Evolutionary conservation across 2,329 filamentous ascomycete genomes (phyloP).

Genomic region (Fusarium albosuccineum): DNA sequence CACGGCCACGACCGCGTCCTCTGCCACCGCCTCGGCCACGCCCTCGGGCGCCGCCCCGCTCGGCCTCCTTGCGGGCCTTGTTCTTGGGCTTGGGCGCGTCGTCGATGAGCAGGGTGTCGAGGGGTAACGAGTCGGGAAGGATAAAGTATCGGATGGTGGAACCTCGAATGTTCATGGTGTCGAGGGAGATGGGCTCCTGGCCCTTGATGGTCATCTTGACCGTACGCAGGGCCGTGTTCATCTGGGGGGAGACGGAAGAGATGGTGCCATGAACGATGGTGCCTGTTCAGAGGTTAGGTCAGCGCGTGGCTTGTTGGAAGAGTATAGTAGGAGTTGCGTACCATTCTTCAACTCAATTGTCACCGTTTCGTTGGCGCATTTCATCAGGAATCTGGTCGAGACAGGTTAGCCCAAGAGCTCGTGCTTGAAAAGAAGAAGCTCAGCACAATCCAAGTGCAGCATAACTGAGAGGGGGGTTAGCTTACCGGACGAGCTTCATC

Average conservation of each 20-base stretch:
- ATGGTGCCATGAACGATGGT: constrained; percentile 98
- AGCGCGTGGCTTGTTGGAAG: background rate
- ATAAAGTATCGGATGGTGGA: constrained; percentile 98
- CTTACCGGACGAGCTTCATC: constrained; percentile 98
- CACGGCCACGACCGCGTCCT: constrained; percentile 63
- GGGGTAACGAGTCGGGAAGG: constrained; percentile 91
- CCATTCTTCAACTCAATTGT: constrained; percentile 99
- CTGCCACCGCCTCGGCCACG: constrained; percentile 67
- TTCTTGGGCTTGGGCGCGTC: constrained; percentile 99
- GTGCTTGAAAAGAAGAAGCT: constrained; percentile 35
- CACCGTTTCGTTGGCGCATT: constrained; percentile 98
- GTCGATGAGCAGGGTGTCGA: constrained; percentile 96
- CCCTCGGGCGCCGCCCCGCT: constrained; percentile 69
- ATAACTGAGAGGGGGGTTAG: background rate
- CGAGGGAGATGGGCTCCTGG: constrained; percentile 87
- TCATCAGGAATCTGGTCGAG: constrained; percentile 90
- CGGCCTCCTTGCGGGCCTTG: constrained; percentile 94
- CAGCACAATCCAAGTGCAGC: constrained; percentile 37
- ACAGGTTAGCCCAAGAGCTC: constrained; percentile 44
- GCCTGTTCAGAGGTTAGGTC: constrained; percentile 64
- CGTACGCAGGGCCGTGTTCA: constrained; percentile 96
- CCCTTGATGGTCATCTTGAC: constrained; percentile 96
- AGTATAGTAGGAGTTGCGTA: constrained; percentile 56
- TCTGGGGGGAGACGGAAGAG: constrained; percentile 94
- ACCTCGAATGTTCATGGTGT: constrained; percentile 96